Base-by-base conservation (phyloP, 768 basidiomycete species). In the Tylopilus intermedius region DNA sequence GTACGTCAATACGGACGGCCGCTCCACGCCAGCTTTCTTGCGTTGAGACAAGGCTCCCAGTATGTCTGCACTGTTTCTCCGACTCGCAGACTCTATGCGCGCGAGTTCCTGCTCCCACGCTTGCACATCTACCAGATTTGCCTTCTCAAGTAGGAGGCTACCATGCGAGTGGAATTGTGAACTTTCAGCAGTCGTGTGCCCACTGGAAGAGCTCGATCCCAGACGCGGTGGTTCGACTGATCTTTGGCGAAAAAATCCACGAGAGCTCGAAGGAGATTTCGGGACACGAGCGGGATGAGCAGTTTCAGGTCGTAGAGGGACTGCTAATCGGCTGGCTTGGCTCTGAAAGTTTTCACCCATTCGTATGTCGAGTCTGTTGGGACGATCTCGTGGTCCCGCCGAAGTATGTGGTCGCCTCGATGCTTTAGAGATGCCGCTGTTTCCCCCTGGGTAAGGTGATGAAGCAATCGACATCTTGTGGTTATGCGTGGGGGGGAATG, bases 51-150 rank as follows among this genome's bases (percentile, higher is more conserved):
- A 45, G 35, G 69, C 59, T n/a, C 66, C 68, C 18, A 73, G 52
- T 67, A 77, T 74, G 45, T 67, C 65, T 18, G 61, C 67, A 44
- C 70, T 77, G 49, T 66, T 72, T 51, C 71, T 66, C 49, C 78
- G 79, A 68, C 81, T 86, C 67, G 72, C 72, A 59, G 74, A 70
- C 69, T 89, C 88, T 58, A 90, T 88, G 55, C 79, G 76, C 54
- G 76, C 81, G 42, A 89, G 75, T 72, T 90, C 87, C 65, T 80
- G 82, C 67, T 90, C 89, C 88, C 89, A 91, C 58, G 83, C 88
- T 50, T 75, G 72, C 63, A 81, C 72, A 40, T 76, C 74, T 33
- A 70, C 59, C 22, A 59, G 59, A 50, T 53, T 71, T 60, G 52
- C 69, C 60, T 42, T 67, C 60, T 64, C 64, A 15, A 59, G 56